Conservation (phyloP, 2,329 filamentous ascomycete genomes). For the Sphaerulina populicola region DNA sequence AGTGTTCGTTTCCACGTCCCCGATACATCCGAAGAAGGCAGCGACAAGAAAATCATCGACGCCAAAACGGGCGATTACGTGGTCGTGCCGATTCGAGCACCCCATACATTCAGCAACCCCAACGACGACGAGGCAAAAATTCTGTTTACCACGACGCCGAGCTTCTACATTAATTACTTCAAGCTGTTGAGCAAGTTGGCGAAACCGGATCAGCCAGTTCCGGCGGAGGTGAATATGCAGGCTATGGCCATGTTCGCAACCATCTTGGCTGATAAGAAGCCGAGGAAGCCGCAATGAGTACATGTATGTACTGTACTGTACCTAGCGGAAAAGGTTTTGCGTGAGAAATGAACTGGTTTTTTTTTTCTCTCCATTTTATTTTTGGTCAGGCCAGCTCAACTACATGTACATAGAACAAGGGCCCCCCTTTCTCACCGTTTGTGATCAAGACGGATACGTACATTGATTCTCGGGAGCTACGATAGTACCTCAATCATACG, state of each 20-base stretch:
- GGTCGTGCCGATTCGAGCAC: conserved; percentile 47
- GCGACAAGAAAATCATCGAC: conserved; percentile 38
- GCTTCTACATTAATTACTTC: conserved; percentile 52
- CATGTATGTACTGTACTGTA: no score
- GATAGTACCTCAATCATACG: no score
- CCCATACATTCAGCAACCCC: conserved; percentile 51
- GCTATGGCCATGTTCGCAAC: conserved; percentile 47
- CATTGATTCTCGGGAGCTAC: no score
- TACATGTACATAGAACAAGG: no score
- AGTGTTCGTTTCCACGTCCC: conserved; percentile 46
- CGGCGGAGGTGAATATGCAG: conserved; percentile 42
- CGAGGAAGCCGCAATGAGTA: conserved; percentile 24
- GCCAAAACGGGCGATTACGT: conserved; percentile 48
- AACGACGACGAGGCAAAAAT: conserved; percentile 48
- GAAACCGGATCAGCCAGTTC: conserved; percentile 40
- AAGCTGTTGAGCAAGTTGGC: conserved; percentile 44
- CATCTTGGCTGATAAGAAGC: conserved; percentile 38
- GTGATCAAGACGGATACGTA: no score
- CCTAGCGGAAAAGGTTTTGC: no score
- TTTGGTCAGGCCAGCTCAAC: no score
- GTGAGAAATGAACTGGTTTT: no score
- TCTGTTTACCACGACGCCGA: conserved; percentile 51
- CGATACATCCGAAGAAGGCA: conserved; percentile 23
- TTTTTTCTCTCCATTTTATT: no score
- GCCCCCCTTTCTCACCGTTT: no score